Evolutionary conservation across 1,284 basidiomycete genomes (phyloP), one percentile per base, ranked within the genome.

Genomic region (Melanopsichium pennsylvanicum): DNA sequence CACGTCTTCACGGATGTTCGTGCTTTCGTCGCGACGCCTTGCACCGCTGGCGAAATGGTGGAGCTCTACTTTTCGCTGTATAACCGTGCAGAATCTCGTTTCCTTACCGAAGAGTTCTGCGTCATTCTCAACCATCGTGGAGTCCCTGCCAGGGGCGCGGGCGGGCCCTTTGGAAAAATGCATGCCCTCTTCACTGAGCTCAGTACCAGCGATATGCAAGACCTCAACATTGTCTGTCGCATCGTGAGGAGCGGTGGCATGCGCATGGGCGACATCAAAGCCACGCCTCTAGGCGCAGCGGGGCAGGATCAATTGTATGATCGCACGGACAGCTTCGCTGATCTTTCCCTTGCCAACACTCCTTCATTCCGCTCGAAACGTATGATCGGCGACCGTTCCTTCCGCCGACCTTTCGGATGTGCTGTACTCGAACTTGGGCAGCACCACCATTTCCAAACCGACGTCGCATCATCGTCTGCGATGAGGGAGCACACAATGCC

Each of bases 31-130:
- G 94, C 93, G 6, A 90, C 89, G 7, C 89, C 89, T 1, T 97
- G 93, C 81, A 85, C 88, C 0, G 89, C 92, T 0, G 93, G 93
- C 13, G 94, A 97, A 81, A 90, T 90, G 0, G 90, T 88, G 5
- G 94, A 98, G 80, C 87, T 98, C 5, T 93, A 90, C 82, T 96
- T 97, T 82, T 93, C 92, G 3, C 85, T 98, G 5, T 97, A 92
- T 85, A 91, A 90, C 82, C 90, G 90, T 74, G 86, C 87, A 41
- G 90, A 91, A 46, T 75, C 76, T 8, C 88, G 90, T 34, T 97
- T 96, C 81, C 86, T 97, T 38, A 95, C 93, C 0, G 95, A 98
- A 81, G 95, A 97, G 19, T 96, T 90, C 78, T 94, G 91, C 76
- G 88, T 88, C 16, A 84, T 95, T 32, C 86, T 97, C 23, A 94